A percentile compares a stretch with the other conserved stretches of the same genome.
phyloP scores from a whole-genome alignment of 2,329 filamentous ascomycete genomes.

The Myriosclerotinia scirpicola region DNA sequence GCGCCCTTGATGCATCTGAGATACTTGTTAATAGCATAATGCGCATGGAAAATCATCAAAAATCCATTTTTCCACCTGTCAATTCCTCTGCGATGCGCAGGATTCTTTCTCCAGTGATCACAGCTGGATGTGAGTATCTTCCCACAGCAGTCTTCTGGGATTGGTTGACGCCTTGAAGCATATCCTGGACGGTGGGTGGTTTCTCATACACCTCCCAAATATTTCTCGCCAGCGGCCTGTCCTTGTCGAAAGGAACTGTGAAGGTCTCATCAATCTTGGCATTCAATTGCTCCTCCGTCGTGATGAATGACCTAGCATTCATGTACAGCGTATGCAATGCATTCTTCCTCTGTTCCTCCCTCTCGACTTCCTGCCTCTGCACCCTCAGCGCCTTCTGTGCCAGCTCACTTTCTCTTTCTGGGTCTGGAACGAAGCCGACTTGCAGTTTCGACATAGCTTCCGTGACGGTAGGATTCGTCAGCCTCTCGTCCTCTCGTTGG shows the following conservation, averaged over 20 bases:
- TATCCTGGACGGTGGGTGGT: constrained; percentile 50
- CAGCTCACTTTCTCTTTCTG: constrained; percentile 55
- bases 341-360: constrained; percentile 62
- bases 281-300: constrained; percentile 74
- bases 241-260: constrained; percentile 42
- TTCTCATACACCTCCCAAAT: constrained; percentile 38
- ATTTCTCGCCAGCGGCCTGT: constrained; percentile 27
- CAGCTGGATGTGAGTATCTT: constrained; percentile 35
- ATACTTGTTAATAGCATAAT: neutral
- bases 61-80: constrained; percentile 62
- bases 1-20: neutral
- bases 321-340: constrained; percentile 86
- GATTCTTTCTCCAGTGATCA: constrained; percentile 56
- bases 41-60: constrained; percentile 8
- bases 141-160: constrained; percentile 41
- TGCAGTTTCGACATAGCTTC: constrained; percentile 50
- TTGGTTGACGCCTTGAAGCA: constrained; percentile 44
- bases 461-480: constrained; percentile 69
- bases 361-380: constrained; percentile 48
- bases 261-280: constrained; percentile 75
- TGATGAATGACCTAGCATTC: constrained; percentile 83
- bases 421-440: constrained; percentile 59
- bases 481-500: constrained; percentile 71
- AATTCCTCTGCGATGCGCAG: constrained; percentile 65
- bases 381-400: constrained; percentile 48